Conservation (phyloP, 208 protist genomes). For the Wallacemonas sp. region DNA sequence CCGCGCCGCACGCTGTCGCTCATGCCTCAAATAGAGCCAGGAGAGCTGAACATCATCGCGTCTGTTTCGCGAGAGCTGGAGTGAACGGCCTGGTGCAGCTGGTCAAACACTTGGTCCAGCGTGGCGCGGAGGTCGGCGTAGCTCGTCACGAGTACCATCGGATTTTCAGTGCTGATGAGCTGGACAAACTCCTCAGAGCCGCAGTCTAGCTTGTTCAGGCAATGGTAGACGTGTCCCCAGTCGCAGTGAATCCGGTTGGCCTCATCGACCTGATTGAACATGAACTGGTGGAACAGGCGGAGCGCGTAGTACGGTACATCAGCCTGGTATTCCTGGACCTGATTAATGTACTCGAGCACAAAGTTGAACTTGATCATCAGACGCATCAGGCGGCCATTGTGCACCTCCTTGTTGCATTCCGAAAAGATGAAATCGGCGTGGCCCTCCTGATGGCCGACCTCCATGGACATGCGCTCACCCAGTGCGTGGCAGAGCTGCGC, state of each 20-base stretch:
- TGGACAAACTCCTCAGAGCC: slow-evolving; percentile 94
- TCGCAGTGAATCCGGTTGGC: slow-evolving; percentile 90
- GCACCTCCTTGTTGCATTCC: slow-evolving; percentile 93
- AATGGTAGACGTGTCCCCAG: slow-evolving; percentile 95
- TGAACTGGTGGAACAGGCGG: slow-evolving; percentile 95
- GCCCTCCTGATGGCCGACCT: slow-evolving; percentile 84
- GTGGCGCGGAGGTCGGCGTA: slow-evolving; percentile 94
- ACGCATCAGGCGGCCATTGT: slow-evolving; percentile 96
- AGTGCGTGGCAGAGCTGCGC: slow-evolving; percentile 74
- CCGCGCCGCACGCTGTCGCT: too few relatives aligned
- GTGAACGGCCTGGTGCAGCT: slow-evolving; percentile 57
- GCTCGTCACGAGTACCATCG: slow-evolving; percentile 91
- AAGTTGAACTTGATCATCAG: slow-evolving; percentile 95
- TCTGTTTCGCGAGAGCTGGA: slow-evolving; percentile 19
- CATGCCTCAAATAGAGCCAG: slow-evolving; percentile 4
- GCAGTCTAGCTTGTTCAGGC: slow-evolving; percentile 97
- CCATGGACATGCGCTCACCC: slow-evolving; percentile 87
- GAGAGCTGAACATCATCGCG: slow-evolving; percentile 14
- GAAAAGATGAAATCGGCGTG: slow-evolving; percentile 89
- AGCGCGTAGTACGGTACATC: slow-evolving; percentile 82
- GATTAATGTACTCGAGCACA: slow-evolving; percentile 84
- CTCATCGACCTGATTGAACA: slow-evolving; percentile 96
- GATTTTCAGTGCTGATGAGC: slow-evolving; percentile 92
- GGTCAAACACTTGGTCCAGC: slow-evolving; percentile 85
- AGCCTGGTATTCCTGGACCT: slow-evolving; percentile 76